Conservation (phyloP, 2,329 filamentous ascomycete genomes). For the Amphichorda felina region DNA sequence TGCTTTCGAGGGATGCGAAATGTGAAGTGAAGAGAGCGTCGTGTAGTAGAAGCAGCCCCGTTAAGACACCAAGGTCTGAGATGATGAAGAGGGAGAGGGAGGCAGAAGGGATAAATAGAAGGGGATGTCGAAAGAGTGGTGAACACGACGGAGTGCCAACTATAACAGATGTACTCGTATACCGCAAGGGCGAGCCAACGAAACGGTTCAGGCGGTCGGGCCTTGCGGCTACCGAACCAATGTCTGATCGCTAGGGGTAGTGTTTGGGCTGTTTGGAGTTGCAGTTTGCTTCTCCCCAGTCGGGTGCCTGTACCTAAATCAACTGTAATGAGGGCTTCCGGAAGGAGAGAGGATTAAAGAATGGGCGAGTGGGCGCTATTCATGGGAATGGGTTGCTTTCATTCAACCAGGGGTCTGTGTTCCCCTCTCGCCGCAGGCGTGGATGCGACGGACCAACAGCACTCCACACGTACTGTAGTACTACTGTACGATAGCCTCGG, state of each 20-base stretch:
- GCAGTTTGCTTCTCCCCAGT: not conserved
- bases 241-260: no score
- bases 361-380: not conserved
- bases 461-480: no score
- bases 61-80: constrained; percentile 3
- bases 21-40: not conserved
- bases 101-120: not conserved
- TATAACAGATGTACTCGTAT: no score
- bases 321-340: not conserved
- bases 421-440: not conserved
- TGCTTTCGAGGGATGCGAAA: not conserved
- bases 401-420: not conserved
- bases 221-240: no score
- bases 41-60: not conserved
- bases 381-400: not conserved
- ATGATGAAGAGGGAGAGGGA: constrained; percentile 1
- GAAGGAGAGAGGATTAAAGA: not conserved
- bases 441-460: no score
- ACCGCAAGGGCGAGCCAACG: no score
- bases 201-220: no score
- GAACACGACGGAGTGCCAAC: not conserved
- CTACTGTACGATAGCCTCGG: not conserved
- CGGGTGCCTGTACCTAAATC: not conserved
- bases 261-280: no score
- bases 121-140: not conserved